These are phyloP conservation scores for Naganishia sp. DNA, from an alignment of 1,284 basidiomycete species.

Conservation along the genomic window DNA sequence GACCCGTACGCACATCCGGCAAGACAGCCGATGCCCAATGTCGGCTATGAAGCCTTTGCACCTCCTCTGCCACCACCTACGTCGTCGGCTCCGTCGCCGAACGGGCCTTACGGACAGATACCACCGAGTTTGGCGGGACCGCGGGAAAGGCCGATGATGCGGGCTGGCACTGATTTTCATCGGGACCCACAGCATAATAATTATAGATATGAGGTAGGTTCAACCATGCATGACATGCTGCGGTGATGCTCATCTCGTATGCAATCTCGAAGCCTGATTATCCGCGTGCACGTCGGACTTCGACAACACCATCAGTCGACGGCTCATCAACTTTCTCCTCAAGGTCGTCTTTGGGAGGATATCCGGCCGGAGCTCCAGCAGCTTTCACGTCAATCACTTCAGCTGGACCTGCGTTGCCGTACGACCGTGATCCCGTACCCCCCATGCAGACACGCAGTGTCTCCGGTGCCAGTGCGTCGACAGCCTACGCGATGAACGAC, in stretches of 20 bases:
- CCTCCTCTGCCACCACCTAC: conserved; percentile 31
- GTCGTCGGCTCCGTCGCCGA: conserved; percentile 10
- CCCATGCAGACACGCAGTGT: conserved; percentile 8
- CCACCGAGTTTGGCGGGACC: conserved; percentile 7
- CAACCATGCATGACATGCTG: background rate
- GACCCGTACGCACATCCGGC: conserved; percentile 6
- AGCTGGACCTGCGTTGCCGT: background rate
- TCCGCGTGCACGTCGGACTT: conserved; percentile 8
- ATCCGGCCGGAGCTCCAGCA: background rate
- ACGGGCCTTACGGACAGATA: background rate
- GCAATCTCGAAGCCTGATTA: conserved; percentile 5
- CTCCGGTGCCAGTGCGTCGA: conserved; percentile 21
- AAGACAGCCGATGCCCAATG: conserved; percentile 11
- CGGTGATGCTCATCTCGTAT: background rate
- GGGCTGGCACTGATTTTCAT: background rate
- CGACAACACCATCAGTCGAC: conserved; percentile 7
- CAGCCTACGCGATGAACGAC: background rate
- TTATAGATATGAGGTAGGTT: conserved; percentile 8
- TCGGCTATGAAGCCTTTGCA: conserved; percentile 33
- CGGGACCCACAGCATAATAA: conserved; percentile 1
- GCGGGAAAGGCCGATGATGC: conserved; percentile 13
- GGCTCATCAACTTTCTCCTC: background rate
- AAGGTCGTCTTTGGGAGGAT: conserved; percentile 4
- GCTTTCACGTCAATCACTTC: conserved; percentile 8
- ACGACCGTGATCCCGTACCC: conserved; percentile 3